These are phyloP conservation scores for Spathaspora arborariae DNA, from an alignment of 805 yeast genomes.

Conservation along the genomic window DNA sequence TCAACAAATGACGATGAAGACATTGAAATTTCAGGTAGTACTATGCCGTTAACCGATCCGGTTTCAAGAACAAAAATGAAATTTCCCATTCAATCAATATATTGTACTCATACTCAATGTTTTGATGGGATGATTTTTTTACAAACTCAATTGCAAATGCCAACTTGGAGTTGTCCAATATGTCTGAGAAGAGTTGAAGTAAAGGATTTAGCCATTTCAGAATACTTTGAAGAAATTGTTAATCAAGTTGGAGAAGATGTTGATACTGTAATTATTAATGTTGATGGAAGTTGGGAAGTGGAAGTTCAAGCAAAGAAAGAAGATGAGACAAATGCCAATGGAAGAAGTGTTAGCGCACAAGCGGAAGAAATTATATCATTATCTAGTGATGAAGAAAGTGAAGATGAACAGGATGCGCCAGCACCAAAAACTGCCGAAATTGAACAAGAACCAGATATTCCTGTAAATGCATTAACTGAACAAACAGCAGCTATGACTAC, in stretches of 20 bases:
- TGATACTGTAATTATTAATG: constrained; percentile 62
- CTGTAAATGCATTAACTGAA: background rate
- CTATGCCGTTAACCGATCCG: constrained; percentile 74
- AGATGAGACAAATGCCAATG: background rate
- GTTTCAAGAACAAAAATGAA: constrained; percentile 66
- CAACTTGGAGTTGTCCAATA: constrained; percentile 87
- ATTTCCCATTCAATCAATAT: constrained; percentile 65
- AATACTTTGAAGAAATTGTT: constrained; percentile 64
- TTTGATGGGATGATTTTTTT: constrained; percentile 78
- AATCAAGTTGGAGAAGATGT: constrained; percentile 48
- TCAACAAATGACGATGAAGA: constrained; percentile 47
- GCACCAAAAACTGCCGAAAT: background rate
- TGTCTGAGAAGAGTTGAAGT: constrained; percentile 55
- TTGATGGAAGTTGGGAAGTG: constrained; percentile 71
- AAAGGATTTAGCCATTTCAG: constrained; percentile 67
- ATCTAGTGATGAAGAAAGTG: constrained; percentile 44
- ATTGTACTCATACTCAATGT: constrained; percentile 81
- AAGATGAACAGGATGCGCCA: constrained; percentile 25
- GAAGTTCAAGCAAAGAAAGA: constrained; percentile 6
- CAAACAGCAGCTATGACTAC: background rate
- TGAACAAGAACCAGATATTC: background rate
- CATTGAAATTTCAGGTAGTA: constrained; percentile 60
- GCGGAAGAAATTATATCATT: constrained; percentile 40
- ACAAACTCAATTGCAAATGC: constrained; percentile 70
- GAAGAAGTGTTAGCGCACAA: constrained; percentile 10